Base-by-base conservation (phyloP, 257 asterid species). In the Capsicum pubescens region DNA sequence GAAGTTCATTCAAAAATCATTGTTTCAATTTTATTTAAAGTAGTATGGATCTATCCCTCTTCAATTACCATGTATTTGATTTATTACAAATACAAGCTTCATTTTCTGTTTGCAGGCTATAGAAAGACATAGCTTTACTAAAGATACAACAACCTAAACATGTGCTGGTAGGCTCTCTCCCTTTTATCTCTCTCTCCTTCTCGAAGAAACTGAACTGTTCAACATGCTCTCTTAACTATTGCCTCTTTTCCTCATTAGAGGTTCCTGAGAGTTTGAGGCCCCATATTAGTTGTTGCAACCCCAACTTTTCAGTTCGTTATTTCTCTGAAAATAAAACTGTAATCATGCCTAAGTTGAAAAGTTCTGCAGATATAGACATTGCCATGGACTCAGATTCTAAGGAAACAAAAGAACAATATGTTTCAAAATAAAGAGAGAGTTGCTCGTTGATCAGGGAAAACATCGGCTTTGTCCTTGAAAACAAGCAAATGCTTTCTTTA, bases 111-210 rank as follows among this genome's bases (percentile, higher is more conserved):
- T 79, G 57, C 92, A 95, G 99, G 89, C 80, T 87, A 83, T 90
- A 86, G 48, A 87, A 88, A 70, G 86, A 88, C 72, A 90, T 72
- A 85, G 86, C 84, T 81, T 80, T 94, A 66, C 85, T 95, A 85
- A 90, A 91, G 90, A 80, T 87, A 63, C 83, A 94, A 83, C 94
- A 90, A 86, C 98, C 99, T 78, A 89, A 80, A 87, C 91, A 90
- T 84, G 92, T 94, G 84, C 77, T 93, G 97, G 99, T 93, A 93
- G 81, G 60, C 81, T 5, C 26, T 64, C 8, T 66, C 46, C 71
- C 69, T 39, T 10, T 12, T 13, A 19, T 12, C 26, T 42, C 12
- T 60, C 79, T 46, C 35, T 46, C 84, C 52, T 19, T 26, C 83
- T 63, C 44, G 1, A 57, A 59, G 48, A 52, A 26, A 32, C 84